Conservation (phyloP, 1,139 yeast species). For the Kluyveromyces marxianus region DNA sequence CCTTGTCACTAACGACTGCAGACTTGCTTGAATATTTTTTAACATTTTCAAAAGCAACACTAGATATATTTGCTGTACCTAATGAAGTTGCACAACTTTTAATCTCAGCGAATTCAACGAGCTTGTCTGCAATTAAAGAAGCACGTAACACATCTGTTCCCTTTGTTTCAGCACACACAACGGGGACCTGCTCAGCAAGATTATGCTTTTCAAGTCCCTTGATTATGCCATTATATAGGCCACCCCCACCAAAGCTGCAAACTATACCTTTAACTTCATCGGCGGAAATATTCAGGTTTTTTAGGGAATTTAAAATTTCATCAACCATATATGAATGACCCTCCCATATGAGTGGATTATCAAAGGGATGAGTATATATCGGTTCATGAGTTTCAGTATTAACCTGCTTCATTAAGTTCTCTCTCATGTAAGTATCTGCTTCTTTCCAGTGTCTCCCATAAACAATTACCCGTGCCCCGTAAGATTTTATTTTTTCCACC, state of each 20-base stretch:
- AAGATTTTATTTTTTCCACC: conserved; percentile 34
- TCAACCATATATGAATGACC: conserved; percentile 58
- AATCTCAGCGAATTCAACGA: conserved; percentile 40
- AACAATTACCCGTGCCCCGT: conserved; percentile 49
- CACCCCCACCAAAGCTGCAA: conserved; percentile 73
- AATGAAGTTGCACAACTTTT: conserved; percentile 53
- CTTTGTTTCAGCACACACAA: conserved; percentile 51
- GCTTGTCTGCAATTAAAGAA: conserved; percentile 41
- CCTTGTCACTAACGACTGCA: conserved; percentile 45
- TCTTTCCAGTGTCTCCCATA: conserved; percentile 58
- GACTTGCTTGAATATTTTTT: conserved; percentile 35
- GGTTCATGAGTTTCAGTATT: conserved; percentile 31
- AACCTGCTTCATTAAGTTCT: conserved; percentile 32
- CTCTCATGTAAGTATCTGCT: conserved; percentile 48
- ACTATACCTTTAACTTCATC: conserved; percentile 48
- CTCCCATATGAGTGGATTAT: conserved; percentile 55
- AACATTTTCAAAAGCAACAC: conserved; percentile 39
- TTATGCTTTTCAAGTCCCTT: conserved; percentile 43
- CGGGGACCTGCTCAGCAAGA: conserved; percentile 35
- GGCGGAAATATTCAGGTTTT: conserved; percentile 14
- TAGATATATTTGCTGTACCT: conserved; percentile 51
- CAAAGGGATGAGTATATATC: conserved; percentile 66
- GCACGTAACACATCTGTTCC: conserved; percentile 52
- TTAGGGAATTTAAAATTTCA: conserved; percentile 44
- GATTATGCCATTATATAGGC: conserved; percentile 57